A percentile compares a stretch with the other conserved stretches of the same genome.
phyloP scores from a whole-genome alignment of 176 grass and related monocot species.

The Carex littledalei region DNA sequence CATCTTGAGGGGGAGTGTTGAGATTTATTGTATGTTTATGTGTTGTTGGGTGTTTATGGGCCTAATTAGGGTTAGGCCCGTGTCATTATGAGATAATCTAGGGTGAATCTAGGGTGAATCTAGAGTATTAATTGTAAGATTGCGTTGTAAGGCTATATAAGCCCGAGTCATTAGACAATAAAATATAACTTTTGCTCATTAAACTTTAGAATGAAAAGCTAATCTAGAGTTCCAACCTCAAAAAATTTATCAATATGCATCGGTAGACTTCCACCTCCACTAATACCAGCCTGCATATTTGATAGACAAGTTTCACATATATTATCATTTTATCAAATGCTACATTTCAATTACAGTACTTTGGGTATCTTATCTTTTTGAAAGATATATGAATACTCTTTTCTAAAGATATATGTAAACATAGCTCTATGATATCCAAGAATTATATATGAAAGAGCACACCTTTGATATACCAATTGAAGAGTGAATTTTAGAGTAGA shows the following conservation, averaged over 20 bases:
- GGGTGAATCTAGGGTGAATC: too few species aligned
- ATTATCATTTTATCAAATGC: slow-evolving; percentile 23
- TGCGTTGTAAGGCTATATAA: too few species aligned
- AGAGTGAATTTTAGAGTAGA: slow-evolving; percentile 87
- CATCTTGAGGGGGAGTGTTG: too few species aligned
- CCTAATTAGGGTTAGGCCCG: too few species aligned
- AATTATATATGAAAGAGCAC: slow-evolving; percentile 11
- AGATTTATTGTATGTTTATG: too few species aligned
- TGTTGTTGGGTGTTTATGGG: too few species aligned
- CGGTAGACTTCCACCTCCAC: slow-evolving; percentile 83
- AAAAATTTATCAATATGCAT: slow-evolving; percentile 92
- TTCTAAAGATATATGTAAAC: neutral
- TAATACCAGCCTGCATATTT: slow-evolving; percentile 84
- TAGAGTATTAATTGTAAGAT: too few species aligned
- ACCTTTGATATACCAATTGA: slow-evolving; percentile 93
- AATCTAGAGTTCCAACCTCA: slow-evolving; percentile 50
- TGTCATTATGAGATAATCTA: too few species aligned
- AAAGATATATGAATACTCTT: neutral
- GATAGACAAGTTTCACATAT: slow-evolving; percentile 29
- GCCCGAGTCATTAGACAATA: too few species aligned
- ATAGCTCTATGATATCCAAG: neutral
- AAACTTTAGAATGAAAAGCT: slow-evolving; percentile 10
- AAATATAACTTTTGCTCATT: too few species aligned
- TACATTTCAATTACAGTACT: neutral
- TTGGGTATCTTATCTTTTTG: neutral